Base-by-base conservation (phyloP, 805 yeast genomes). In the Hemisphaericaspora nanyangensis region DNA sequence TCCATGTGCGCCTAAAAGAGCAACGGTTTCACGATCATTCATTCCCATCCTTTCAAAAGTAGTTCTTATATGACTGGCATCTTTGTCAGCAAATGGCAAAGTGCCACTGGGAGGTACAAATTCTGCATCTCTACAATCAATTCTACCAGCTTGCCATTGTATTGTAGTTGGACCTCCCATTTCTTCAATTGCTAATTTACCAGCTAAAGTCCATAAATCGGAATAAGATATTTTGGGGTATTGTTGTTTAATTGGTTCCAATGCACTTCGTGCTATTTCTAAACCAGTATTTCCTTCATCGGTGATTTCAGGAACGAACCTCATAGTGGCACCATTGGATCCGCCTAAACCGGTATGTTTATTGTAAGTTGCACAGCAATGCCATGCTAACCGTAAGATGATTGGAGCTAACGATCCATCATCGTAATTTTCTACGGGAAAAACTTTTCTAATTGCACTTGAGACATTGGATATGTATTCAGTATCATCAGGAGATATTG, bases 331-430 rank as follows among this genome's bases (percentile, higher is more conserved):
- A 31, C 88, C 87, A 50, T 71, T 79, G 1, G 86, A 78, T 2
- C 88, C 87, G 31, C 86, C 87, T 13, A 68, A 64, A 7, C 64
- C 62, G 18, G 55, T 63, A n/a, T 60, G 56, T 47, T 65, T 66
- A 51, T 85, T 87, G 60, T 71, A 88, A 15, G 93, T 85, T n/a
- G 95, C 95, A 41, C 86, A 76, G 26, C 82, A 76, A 57, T 87
- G 95, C 95, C 95, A 87, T 19, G 95, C 84, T 39, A 85, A 71
- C 51, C 95, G 77, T 17, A 87, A 78, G 29, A 87, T 65, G 12
- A 82, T 78, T 7, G 95, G 96, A 1, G 90, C 93, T 45, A 79
- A 82, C 18, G 81, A 78, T 27, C 77, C 79, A 47, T 79, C 82
- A 50, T 83, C 90, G 54, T 76, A 80, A 15, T 71, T 52, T 17